Evolutionary conservation across 1,284 basidiomycete species (phyloP).

Genomic region (Veloboletus limbatus): DNA sequence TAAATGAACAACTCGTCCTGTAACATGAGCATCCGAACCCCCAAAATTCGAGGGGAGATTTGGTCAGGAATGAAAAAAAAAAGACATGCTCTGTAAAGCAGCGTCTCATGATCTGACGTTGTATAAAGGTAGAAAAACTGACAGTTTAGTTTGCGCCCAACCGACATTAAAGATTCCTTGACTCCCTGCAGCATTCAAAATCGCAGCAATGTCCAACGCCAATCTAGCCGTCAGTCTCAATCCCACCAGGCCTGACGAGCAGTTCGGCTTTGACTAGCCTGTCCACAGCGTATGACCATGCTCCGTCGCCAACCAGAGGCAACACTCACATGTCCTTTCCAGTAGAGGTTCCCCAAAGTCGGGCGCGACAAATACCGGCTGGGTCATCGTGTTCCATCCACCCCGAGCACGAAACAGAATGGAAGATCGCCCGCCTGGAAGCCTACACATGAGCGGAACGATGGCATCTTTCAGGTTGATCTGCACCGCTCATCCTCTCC

Average conservation of each 20-base stretch:
- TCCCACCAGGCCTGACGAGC: neutral
- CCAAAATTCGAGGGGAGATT: too few relatives aligned
- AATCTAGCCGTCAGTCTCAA: neutral
- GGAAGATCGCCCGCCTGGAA: neutral
- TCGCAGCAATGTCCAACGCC: too few relatives aligned
- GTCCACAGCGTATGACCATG: neutral
- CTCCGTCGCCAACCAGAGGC: neutral
- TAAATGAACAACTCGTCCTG: too few relatives aligned
- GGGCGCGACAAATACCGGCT: neutral
- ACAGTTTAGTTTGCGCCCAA: too few relatives aligned
- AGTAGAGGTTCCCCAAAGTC: neutral
- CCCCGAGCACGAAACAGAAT: neutral
- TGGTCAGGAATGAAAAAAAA: too few relatives aligned
- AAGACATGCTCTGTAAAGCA: too few relatives aligned
- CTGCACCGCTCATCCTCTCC: neutral
- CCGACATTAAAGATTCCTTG: too few relatives aligned
- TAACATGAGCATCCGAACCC: too few relatives aligned
- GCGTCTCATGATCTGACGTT: too few relatives aligned
- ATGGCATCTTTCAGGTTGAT: neutral
- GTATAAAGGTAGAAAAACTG: too few relatives aligned
- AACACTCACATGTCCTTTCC: neutral
- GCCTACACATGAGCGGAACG: neutral
- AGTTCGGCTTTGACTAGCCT: neutral
- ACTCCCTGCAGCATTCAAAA: too few relatives aligned
- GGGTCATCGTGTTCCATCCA: neutral